Conservation (phyloP, 768 basidiomycete species). For the Tricholomella constricta region DNA sequence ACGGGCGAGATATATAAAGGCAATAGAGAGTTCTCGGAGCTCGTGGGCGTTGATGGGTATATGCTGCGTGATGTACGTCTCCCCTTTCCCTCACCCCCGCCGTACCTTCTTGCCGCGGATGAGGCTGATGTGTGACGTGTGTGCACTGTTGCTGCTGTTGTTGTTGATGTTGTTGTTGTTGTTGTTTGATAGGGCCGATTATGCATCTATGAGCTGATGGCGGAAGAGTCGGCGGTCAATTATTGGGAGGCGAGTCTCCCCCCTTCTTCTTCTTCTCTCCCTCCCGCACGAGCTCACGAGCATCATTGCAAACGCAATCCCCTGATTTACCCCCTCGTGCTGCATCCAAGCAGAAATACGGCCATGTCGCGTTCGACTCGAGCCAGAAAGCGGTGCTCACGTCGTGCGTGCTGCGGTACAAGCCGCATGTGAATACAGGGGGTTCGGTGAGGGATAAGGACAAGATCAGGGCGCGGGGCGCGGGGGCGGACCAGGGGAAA, state of each 20-base stretch:
- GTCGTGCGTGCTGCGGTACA: constrained; percentile 84
- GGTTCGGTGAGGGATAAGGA: constrained; percentile 6
- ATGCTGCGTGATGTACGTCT: constrained; percentile 82
- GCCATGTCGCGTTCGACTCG: constrained; percentile 90
- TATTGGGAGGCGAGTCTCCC: constrained; percentile 84
- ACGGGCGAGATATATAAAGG: constrained; percentile 99
- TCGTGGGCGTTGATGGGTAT: constrained; percentile 84
- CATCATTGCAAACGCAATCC: too few relatives aligned
- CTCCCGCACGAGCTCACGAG: too few relatives aligned
- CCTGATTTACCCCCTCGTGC: not conserved
- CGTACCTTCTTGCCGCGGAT: too few relatives aligned
- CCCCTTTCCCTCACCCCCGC: too few relatives aligned
- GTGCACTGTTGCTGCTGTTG: too few relatives aligned
- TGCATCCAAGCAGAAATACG: constrained; percentile 72
- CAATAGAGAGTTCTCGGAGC: constrained; percentile 92
- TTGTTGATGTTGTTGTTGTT: too few relatives aligned
- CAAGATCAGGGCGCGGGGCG: not conserved
- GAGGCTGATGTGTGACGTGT: too few relatives aligned
- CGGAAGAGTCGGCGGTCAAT: constrained; percentile 94
- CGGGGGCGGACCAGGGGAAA: constrained; percentile 6
- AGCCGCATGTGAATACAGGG: constrained; percentile 60
- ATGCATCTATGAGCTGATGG: constrained; percentile 98
- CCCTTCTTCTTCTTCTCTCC: not conserved
- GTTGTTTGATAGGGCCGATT: constrained; percentile 65
- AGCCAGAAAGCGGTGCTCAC: constrained; percentile 91